Evolutionary conservation across 129 eudicot species (phyloP).

Genomic region (Tanacetum coccineum): DNA sequence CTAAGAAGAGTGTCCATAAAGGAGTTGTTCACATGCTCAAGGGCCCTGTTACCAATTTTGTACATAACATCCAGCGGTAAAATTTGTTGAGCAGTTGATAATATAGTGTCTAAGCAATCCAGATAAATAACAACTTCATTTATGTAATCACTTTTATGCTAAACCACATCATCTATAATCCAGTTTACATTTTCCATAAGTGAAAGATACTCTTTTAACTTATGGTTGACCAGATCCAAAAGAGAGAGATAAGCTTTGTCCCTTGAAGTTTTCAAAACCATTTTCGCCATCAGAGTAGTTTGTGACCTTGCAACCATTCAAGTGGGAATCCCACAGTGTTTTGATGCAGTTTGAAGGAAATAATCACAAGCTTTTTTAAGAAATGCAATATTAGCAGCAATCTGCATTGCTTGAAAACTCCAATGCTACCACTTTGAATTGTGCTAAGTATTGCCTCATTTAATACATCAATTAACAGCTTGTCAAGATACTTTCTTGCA

Average conservation of each 20-base stretch:
- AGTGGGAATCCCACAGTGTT: constrained; percentile 70
- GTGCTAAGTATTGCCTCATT: constrained; percentile 55
- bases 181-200: constrained; percentile 71
- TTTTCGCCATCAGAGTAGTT: constrained; percentile 59
- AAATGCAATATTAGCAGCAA: constrained; percentile 69
- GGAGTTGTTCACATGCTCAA: constrained; percentile 75
- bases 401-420: constrained; percentile 92
- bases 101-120: constrained; percentile 55
- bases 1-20: constrained; percentile 70
- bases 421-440: constrained; percentile 44
- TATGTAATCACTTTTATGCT: constrained; percentile 53
- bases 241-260: constrained; percentile 72
- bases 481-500: constrained; percentile 72
- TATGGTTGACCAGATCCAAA: constrained; percentile 53
- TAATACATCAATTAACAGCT: constrained; percentile 67
- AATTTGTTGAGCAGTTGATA: constrained; percentile 86
- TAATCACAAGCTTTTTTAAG: constrained; percentile 81
- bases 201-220: constrained; percentile 62
- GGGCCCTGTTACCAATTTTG: constrained; percentile 86
- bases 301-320: constrained; percentile 63
- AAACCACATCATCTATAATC: constrained; percentile 68
- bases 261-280: constrained; percentile 62
- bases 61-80: constrained; percentile 77
- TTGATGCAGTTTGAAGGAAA: constrained; percentile 81
- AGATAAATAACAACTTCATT: constrained; percentile 71